A percentile compares a stretch with the other conserved stretches of the same genome.
These are phyloP conservation scores for Pseudocercospora pini-densiflorae DNA, from an alignment of 2,329 filamentous ascomycete species.

Conservation along the genomic window DNA sequence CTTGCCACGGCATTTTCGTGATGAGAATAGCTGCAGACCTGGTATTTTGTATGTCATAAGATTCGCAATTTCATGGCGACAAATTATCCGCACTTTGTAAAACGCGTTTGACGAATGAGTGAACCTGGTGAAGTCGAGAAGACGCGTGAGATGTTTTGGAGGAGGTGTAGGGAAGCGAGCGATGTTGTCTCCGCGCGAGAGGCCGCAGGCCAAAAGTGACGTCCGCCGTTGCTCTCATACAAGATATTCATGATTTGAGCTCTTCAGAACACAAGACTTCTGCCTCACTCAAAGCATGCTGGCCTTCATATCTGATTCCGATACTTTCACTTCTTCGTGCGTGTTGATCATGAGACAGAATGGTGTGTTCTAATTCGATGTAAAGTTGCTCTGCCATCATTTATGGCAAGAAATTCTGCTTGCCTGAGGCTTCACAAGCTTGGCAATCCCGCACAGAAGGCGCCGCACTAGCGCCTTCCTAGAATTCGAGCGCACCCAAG, in stretches of 20 bases:
- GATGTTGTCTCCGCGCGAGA: not conserved
- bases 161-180: slow-evolving; percentile 12
- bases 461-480: slow-evolving; percentile 10
- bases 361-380: not conserved
- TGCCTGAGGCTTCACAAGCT: slow-evolving; percentile 7
- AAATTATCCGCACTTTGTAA: not conserved
- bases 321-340: too few relatives aligned
- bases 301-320: too few relatives aligned
- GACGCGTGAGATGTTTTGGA: slow-evolving; percentile 1
- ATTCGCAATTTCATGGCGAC: not conserved
- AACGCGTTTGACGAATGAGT: not conserved
- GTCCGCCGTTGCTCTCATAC: not conserved
- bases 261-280: not conserved
- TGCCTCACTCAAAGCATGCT: too few relatives aligned
- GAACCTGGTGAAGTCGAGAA: not conserved
- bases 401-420: not conserved
- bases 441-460: slow-evolving; percentile 5
- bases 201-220: not conserved
- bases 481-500: slow-evolving; percentile 2
- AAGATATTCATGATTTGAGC: not conserved
- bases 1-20: slow-evolving; percentile 12
- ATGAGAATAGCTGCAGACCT: not conserved
- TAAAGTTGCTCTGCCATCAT: not conserved
- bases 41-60: not conserved
- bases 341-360: not conserved